Base-by-base conservation (phyloP, 257 asterid species). In the Perilla frutescens region DNA sequence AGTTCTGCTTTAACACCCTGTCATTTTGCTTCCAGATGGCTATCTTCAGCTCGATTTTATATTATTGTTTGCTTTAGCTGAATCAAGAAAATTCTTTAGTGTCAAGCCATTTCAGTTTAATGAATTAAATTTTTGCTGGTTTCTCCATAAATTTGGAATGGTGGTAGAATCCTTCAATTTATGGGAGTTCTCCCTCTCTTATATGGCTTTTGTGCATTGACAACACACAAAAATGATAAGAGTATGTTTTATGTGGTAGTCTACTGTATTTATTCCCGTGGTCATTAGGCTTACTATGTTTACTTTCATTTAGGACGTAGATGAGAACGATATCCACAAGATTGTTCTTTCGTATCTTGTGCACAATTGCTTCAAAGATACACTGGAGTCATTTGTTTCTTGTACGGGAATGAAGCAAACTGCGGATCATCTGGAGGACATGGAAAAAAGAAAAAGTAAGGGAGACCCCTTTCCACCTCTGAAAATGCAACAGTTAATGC, bases 361-460 rank as follows among this genome's bases (percentile, higher is more conserved):
- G 58, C 97, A 94, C 77, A 86, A 84, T 84, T 88, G 98, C 92
- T 91, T 82, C 87, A 83, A 82, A 53, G 97, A 84, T 75, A 94
- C 98, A 0, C 73, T 87, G 73, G 93, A 90, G 74, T 87, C 98
- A 0, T 91, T 91, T 64, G 71, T 80, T 76, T 73, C 91, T 70
- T 81, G 87, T 74, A 83, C 89, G 48, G 97, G 93, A 70, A 75
- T 85, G 84, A 81, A 81, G 77, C 91, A 81, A 72, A 68, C 91
- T 55, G 75, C 65, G 32, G 87, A 76, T 81, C 74, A 80, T 77
- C 81, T 89, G 15, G 91, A 87, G 80, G 85, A 88, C 78, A 91
- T 91, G 88, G 96, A 87, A 82, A 90, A 77, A 81, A 81, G 96
- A 82, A 92, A 90, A 84, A 77, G 99, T 91, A 90, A 77, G 96